phyloP scores from a whole-genome alignment of 2,329 filamentous ascomycete genomes.

The Xylariaceae sp. region DNA sequence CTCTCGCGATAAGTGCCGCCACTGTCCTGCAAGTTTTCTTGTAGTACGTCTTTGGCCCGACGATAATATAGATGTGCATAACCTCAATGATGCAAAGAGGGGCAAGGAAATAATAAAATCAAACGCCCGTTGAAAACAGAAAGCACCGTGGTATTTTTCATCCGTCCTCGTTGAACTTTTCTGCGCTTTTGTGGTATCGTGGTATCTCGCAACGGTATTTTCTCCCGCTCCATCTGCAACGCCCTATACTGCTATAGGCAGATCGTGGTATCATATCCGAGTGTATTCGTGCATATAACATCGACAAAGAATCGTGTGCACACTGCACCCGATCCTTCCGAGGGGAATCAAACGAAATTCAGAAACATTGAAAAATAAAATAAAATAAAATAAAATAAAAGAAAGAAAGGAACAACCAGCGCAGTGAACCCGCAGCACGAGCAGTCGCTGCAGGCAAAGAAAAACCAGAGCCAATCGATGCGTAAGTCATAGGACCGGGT shows the following conservation, averaged over 20 bases:
- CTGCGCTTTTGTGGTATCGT: conserved; percentile 42
- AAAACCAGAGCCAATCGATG: conserved; percentile 53
- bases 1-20: background rate
- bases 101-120: conserved; percentile 14
- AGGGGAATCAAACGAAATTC: conserved; percentile 31
- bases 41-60: conserved; percentile 7
- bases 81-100: conserved; percentile 3
- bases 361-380: conserved; percentile 29
- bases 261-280: conserved; percentile 45
- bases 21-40: conserved; percentile 1
- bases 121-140: conserved; percentile 23
- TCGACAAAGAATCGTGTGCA: conserved; percentile 39
- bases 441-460: background rate
- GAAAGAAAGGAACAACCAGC: conserved; percentile 39
- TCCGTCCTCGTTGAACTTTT: conserved; percentile 35
- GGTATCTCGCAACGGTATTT: conserved; percentile 40
- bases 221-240: conserved; percentile 42
- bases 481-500: conserved; percentile 51
- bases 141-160: conserved; percentile 36
- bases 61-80: background rate
- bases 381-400: conserved; percentile 36
- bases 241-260: conserved; percentile 39
- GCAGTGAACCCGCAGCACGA: background rate
- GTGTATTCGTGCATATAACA: conserved; percentile 42
- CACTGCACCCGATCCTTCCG: conserved; percentile 30